Conservation (phyloP, 225 moss, liverwort and hornwort genomes). For the Climacium dendroides region DNA sequence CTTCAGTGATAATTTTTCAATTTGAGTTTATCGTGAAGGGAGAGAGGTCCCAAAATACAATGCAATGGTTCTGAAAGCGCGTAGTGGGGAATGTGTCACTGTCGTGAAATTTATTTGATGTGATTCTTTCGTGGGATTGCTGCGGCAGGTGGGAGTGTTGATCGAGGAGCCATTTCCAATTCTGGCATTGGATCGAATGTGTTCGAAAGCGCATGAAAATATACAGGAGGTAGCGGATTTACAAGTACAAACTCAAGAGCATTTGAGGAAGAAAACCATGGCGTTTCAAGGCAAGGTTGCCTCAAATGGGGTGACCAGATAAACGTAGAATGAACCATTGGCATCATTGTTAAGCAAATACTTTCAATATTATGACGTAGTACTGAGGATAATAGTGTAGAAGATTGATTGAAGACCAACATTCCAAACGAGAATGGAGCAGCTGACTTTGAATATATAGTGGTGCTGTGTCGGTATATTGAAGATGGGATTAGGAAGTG, state of each 20-base stretch:
- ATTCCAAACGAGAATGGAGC: neutral
- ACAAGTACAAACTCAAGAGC: slow-evolving; percentile 30
- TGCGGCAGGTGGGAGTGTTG: slow-evolving; percentile 46
- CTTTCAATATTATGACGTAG: neutral
- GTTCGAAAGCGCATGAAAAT: slow-evolving; percentile 40
- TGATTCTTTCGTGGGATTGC: neutral
- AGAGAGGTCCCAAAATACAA: neutral
- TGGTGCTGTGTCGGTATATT: neutral
- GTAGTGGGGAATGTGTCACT: neutral
- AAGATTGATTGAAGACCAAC: neutral
- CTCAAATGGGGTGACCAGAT: slow-evolving; percentile 14
- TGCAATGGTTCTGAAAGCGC: neutral
- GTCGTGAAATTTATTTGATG: neutral
- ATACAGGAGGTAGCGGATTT: slow-evolving; percentile 29
- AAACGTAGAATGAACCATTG: neutral
- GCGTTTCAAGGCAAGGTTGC: neutral
- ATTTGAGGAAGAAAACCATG: slow-evolving; percentile 18
- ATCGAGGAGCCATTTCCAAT: slow-evolving; percentile 65
- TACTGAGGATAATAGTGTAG: neutral
- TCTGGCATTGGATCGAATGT: slow-evolving; percentile 53
- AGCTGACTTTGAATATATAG: neutral
- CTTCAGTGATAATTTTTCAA: neutral
- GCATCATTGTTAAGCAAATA: neutral
- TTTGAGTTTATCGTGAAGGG: neutral
- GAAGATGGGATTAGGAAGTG: neutral